A percentile compares a stretch with the other conserved stretches of the same genome.
Evolutionary conservation across 805 yeast genomes (phyloP).

Genomic region (Wickerhamiella spandovensis): DNA sequence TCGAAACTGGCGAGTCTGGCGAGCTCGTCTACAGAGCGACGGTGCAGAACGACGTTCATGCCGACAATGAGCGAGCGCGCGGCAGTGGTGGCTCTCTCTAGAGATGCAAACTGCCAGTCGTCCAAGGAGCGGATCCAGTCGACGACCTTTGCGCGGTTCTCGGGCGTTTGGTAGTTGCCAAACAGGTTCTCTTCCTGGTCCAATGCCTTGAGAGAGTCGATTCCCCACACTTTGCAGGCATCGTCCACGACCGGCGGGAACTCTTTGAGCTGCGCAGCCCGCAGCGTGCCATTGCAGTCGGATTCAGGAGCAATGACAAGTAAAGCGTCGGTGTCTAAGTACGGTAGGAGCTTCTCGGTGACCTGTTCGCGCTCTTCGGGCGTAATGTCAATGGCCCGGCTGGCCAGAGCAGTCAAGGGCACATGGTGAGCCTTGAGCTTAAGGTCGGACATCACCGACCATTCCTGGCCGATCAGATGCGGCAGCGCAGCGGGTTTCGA

Average conservation of each 20-base stretch:
- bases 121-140: slow-evolving; percentile 52
- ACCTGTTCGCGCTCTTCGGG: slow-evolving; percentile 44
- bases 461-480: slow-evolving; percentile 67
- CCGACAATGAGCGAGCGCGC: slow-evolving; percentile 84
- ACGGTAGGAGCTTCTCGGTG: slow-evolving; percentile 51
- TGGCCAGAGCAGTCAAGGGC: slow-evolving; percentile 76
- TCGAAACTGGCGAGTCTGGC: slow-evolving; percentile 72
- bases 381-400: slow-evolving; percentile 73
- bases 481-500: slow-evolving; percentile 41
- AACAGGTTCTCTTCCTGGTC: slow-evolving; percentile 76
- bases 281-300: slow-evolving; percentile 73
- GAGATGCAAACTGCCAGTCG: slow-evolving; percentile 69
- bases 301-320: slow-evolving; percentile 66
- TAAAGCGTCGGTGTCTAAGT: slow-evolving; percentile 88
- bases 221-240: slow-evolving; percentile 43
- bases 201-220: slow-evolving; percentile 39
- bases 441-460: slow-evolving; percentile 56
- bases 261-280: slow-evolving; percentile 64
- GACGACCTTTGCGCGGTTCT: slow-evolving; percentile 46
- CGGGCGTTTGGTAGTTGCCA: slow-evolving; percentile 60
- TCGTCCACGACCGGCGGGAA: slow-evolving; percentile 63
- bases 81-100: slow-evolving; percentile 78
- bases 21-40: slow-evolving; percentile 47
- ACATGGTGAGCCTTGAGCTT: slow-evolving; percentile 62
- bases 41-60: slow-evolving; percentile 38